Evolutionary conservation across 2,329 filamentous ascomycete species (phyloP).

Genomic region (Beauveria asiatica): DNA sequence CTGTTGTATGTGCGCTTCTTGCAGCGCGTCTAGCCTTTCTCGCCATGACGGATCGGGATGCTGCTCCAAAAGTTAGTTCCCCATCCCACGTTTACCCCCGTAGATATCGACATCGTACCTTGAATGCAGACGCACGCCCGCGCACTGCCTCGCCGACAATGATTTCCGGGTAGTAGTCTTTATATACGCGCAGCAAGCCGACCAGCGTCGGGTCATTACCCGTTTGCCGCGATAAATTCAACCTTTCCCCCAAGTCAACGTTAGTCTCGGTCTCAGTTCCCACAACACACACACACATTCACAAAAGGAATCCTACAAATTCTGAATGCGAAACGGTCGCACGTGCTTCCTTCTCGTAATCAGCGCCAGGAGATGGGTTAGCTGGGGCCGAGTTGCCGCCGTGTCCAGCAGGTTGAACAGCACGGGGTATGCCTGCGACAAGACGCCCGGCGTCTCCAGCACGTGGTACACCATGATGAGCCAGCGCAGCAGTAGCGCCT

Average conservation of each 20-base stretch:
- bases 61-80: slow-evolving; percentile 26
- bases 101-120: slow-evolving; percentile 28
- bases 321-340: slow-evolving; percentile 72
- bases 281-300: too few species aligned
- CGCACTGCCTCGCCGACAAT: slow-evolving; percentile 62
- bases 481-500: slow-evolving; percentile 68
- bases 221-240: slow-evolving; percentile 49
- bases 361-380: slow-evolving; percentile 72
- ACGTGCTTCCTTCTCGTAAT: slow-evolving; percentile 78
- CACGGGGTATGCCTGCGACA: slow-evolving; percentile 65
- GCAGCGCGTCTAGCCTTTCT: slow-evolving; percentile 57
- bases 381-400: slow-evolving; percentile 56
- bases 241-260: slow-evolving; percentile 26
- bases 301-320: slow-evolving; percentile 42
- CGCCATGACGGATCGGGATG: slow-evolving; percentile 74
- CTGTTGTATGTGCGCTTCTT: slow-evolving; percentile 45
- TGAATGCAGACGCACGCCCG: slow-evolving; percentile 54
- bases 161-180: slow-evolving; percentile 85
- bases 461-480: slow-evolving; percentile 67
- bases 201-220: slow-evolving; percentile 67
- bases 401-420: slow-evolving; percentile 79
- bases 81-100: too few species aligned
- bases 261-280: slow-evolving; percentile 4
- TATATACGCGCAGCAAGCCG: slow-evolving; percentile 72
- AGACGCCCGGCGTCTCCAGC: slow-evolving; percentile 51